Base-by-base conservation (phyloP, 148 eudicot genomes). In the Cornus florida region DNA sequence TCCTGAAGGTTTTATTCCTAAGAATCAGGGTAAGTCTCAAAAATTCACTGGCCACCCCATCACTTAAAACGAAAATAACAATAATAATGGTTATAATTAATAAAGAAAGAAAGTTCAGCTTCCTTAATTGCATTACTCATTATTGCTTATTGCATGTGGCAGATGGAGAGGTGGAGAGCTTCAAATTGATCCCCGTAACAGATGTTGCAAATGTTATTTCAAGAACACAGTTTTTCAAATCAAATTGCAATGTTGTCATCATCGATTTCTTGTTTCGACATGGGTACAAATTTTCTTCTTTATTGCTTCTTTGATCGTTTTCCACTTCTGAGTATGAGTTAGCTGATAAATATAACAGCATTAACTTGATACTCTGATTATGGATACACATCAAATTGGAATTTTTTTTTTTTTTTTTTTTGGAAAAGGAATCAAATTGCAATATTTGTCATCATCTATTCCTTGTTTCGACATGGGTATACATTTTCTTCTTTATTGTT, bases 91-190 rank as follows among this genome's bases (percentile, higher is more conserved):
- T 16, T 10, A 60, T 10, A 62, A 20, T 19, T 13, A 62, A 17
- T 62, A 62, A 20, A 62, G 5, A 57, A 57, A 57, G 5, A 57
- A 20, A 6, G 66, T 50, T 72, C 56, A 50, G 20, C 35, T 48
- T 31, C 65, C 4, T 67, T 67, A 66, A 31, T 43, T 43, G 7
- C 19, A 7, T 2, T 72, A 16, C 53, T 20, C 33, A 20, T 41
- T 71, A 41, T 76, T 3, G 39, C 60, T 73, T 38, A 5, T 68
- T 73, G 13, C 46, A 50, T 67, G 59, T 84, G 80, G 62, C 89
- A 95, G 98, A 95, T 90, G 97, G 97, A 69, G 98, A 95, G 81
- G 97, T 91, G 68, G 97, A 90, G 81, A 90, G 97, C 92, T 95
- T 95, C 87, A 88, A 87, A 76, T 73, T 93, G 82, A 77, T 95